Evolutionary conservation across 495 filamentous ascomycete species (phyloP), one percentile per base, ranked within the genome.

Genomic region (Thozetella sp.): DNA sequence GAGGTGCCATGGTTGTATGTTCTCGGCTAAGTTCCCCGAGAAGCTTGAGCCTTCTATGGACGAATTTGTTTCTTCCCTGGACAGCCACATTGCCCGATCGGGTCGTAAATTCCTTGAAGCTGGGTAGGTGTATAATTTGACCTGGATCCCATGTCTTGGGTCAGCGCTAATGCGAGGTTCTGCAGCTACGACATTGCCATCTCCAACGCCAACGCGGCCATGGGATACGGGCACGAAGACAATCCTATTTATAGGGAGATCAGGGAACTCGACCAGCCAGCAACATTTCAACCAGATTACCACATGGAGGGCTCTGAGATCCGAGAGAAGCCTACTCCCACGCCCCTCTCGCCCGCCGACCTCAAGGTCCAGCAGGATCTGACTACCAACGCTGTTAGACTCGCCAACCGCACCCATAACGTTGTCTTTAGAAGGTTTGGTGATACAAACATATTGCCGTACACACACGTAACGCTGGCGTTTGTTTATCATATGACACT

Each of bases 381-480:
- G 43, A 48, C 43, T 66, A 53, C 65, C 24, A 58, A 62, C 25
- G 60, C 70, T n/a, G 56, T 64, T 59, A 64, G 46, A 2, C 66
- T 78, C 12, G 61, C 60, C 22, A 67, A 63, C 22, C 58, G 56
- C 9, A 80, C 78, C 0, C 70, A 74, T 51, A 55, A 75, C n/a
- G 61, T 92, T 12, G 78, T 86, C 24, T 77, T 93, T 17, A 78
- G 80, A 37, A 81, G 90, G 19, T 62, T 78, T 1, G 80, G 83
- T 1, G 89, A 93, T 56, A 73, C 74, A 0, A 89, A 90, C 58
- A 75, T 89, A 15, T 78, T 92, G 19, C 84, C 90, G 1, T 85
- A 86, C 59, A 63, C 89, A 0, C 91, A 96, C 59, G 78, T 88
- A 3, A 83, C 84, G 25, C 74, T 97, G 19, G 84, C 84, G 2